Conservation (phyloP, 2,329 filamentous ascomycete genomes). For the Trichoderma endophyticum region DNA sequence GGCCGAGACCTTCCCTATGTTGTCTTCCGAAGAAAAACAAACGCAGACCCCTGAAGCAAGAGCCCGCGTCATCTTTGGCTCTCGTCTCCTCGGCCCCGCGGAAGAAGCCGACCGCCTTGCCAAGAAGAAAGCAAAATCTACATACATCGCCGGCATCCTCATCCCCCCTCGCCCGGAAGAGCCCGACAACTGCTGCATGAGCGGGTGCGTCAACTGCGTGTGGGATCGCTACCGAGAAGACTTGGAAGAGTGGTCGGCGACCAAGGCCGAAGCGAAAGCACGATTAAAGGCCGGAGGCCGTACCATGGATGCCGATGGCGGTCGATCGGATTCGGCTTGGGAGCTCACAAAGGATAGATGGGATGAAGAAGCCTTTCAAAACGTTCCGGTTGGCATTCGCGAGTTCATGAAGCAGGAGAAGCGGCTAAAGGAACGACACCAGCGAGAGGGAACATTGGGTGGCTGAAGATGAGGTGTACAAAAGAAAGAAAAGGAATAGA, state of each 20-base stretch:
- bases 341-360: constrained; percentile 50
- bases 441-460: constrained; percentile 42
- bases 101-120: constrained; percentile 62
- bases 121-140: constrained; percentile 56
- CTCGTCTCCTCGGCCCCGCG: constrained; percentile 69
- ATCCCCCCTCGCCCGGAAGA: constrained; percentile 84
- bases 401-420: constrained; percentile 99
- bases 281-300: constrained; percentile 36
- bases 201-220: constrained; percentile 94
- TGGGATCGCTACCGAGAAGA: constrained; percentile 93
- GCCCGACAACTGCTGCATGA: constrained; percentile 99
- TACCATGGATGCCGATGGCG: constrained; percentile 78
- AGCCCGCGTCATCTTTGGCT: constrained; percentile 75
- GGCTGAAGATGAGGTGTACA: neutral
- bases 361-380: constrained; percentile 69
- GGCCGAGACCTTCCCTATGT: constrained; percentile 17
- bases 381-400: constrained; percentile 84
- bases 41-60: constrained; percentile 47
- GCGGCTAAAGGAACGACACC: constrained; percentile 73
- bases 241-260: constrained; percentile 79
- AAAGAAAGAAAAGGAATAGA: neutral
- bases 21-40: constrained; percentile 16
- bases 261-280: constrained; percentile 60
- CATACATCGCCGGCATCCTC: constrained; percentile 69
- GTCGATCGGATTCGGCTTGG: constrained; percentile 61